Conservation (phyloP, 2,329 filamentous ascomycete species). For the Aaosphaeria arxii region DNA sequence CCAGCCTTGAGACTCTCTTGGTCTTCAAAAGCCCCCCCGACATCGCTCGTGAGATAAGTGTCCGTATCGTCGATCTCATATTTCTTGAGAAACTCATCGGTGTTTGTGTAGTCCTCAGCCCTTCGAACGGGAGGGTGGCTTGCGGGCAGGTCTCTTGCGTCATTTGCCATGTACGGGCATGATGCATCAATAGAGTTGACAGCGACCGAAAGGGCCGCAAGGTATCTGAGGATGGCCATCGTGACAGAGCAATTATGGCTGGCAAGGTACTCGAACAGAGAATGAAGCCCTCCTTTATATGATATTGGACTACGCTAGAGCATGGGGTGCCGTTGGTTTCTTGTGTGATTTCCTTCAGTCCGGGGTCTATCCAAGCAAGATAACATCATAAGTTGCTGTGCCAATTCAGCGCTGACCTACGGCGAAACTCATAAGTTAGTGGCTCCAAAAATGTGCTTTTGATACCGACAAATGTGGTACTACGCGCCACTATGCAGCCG, state of each 20-base stretch:
- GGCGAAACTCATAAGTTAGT: constrained; percentile 3
- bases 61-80: constrained; percentile 37
- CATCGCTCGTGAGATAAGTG: constrained; percentile 57
- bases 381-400: constrained; percentile 2
- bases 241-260: constrained; percentile 2
- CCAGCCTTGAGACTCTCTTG: constrained; percentile 67
- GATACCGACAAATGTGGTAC: neutral
- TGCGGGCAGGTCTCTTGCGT: constrained; percentile 24
- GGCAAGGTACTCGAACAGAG: too few relatives aligned
- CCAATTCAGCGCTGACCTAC: constrained; percentile 2
- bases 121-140: constrained; percentile 27
- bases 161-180: constrained; percentile 37
- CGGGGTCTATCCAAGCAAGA: neutral
- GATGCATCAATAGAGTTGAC: constrained; percentile 18
- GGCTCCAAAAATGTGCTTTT: constrained; percentile 4
- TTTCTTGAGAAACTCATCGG: constrained; percentile 34
- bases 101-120: constrained; percentile 15
- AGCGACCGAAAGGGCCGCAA: constrained; percentile 24
- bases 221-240: constrained; percentile 20
- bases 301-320: too few relatives aligned
- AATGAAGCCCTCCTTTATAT: too few relatives aligned
- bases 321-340: too few relatives aligned
- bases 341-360: too few relatives aligned
- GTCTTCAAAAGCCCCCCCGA: constrained; percentile 66
- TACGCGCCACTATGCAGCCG: too few relatives aligned